A percentile compares a stretch with the other conserved stretches of the same genome.
These are phyloP conservation scores for Neofusicoccum laricinum DNA, from an alignment of 2,329 filamentous ascomycete genomes.

Conservation along the genomic window DNA sequence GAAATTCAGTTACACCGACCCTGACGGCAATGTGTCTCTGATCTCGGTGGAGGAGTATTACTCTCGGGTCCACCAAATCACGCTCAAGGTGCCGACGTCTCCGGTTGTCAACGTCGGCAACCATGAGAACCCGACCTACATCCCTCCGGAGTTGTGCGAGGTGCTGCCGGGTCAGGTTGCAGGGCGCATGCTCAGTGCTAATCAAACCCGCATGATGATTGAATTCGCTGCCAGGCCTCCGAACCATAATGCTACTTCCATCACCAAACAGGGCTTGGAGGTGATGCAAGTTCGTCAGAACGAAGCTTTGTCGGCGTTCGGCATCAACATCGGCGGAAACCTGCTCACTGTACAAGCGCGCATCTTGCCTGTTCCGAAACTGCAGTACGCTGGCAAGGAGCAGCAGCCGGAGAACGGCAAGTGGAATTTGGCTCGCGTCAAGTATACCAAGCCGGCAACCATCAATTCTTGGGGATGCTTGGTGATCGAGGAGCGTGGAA, in stretches of 20 bases:
- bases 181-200: constrained; percentile 23
- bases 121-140: constrained; percentile 26
- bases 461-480: constrained; percentile 29
- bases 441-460: constrained; percentile 25
- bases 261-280: constrained; percentile 10
- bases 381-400: constrained; percentile 55
- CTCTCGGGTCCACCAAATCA: constrained; percentile 22
- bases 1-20: constrained; percentile 5
- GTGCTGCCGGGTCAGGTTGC: constrained; percentile 32
- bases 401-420: constrained; percentile 48
- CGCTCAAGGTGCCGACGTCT: constrained; percentile 22
- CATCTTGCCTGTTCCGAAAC: constrained; percentile 58
- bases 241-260: constrained; percentile 25
- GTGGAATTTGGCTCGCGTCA: constrained; percentile 63
- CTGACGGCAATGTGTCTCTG: constrained; percentile 6
- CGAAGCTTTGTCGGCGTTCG: constrained; percentile 47
- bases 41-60: constrained; percentile 15
- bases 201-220: constrained; percentile 32
- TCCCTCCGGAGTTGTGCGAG: constrained; percentile 32
- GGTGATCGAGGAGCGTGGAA: constrained; percentile 27
- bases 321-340: constrained; percentile 57
- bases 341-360: constrained; percentile 73
- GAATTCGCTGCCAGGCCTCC: constrained; percentile 31
- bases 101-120: constrained; percentile 31
- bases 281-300: constrained; percentile 13